Evolutionary conservation across 129 eudicot species (phyloP), one percentile per base, ranked within the genome.

Genomic region (Kitagawia praeruptora): DNA sequence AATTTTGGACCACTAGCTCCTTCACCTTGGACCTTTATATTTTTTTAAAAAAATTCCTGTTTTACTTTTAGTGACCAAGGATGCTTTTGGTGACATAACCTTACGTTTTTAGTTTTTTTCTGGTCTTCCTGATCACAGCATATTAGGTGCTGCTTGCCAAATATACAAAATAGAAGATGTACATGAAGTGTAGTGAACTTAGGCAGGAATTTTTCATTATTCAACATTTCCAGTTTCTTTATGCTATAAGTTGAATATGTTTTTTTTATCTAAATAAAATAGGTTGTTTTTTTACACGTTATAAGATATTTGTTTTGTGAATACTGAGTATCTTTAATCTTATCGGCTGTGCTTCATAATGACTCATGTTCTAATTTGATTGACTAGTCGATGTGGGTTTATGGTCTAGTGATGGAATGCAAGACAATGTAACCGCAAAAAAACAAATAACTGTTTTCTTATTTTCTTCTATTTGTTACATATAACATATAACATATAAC

Each of bases 401-500:
- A 2, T 58, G 66, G 61, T 21, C 31, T 56, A 23, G 66, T 56
- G 66, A 56, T 56, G n/a, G 14, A 56, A 56, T 56, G 15, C 67
- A n/a, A 58, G 67, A 9, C 67, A 58, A 2, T n/a, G 1, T 8
- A 58, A 58, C 67, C 67, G 23, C 5, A 58, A 23, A 58, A 1
- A 8, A 58, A 8, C 2, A 9, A 8, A 21, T 21, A 6, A 58
- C 4, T n/a, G 4, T n/a, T 8, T 58, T 69, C 72, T 42, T 42
- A 38, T 47, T 67, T 54, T 40, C 45, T 84, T 19, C 80, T 77
- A 51, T 73, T 77, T 23, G 47, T 78, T n/a, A n/a, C n/a, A n/a
- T n/a, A n/a, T n/a, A n/a, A n/a, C n/a, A n/a, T n/a, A n/a, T n/a
- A n/a, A n/a, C n/a, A n/a, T n/a, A n/a, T n/a, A n/a, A n/a, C n/a